Evolutionary conservation across 2,329 filamentous ascomycete species (phyloP), one percentile per base, ranked within the genome.

Genomic region (Stemphylium beticola): DNA sequence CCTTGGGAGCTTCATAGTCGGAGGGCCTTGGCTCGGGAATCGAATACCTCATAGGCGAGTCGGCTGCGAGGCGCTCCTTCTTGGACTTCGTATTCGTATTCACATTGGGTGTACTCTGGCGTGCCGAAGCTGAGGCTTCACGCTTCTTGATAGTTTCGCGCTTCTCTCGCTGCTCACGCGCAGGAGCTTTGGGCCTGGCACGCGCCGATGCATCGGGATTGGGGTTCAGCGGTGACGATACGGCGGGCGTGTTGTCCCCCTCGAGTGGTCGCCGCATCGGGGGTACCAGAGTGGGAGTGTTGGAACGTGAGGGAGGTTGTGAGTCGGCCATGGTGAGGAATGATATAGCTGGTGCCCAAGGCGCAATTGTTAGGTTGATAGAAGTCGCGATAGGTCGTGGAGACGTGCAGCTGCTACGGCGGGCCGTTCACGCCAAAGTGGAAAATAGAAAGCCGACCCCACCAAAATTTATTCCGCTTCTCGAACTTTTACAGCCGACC

Each of bases 201-300:
- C 84, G 74, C 48, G 70, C 62, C 17, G 70, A 67, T 12, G 63
- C 32, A 80, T 79, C 84, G 58, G 82, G 81, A 78, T 79, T 85
- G 55, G 82, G 81, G 65, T 92, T 92, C 58, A 93, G 83, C 24
- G 89, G 89, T 10, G 90, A 93, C 2, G 89, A 86, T 2, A 92
- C 81, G 11, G 86, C 82, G 4, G 90, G 89, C 57, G 83, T 83
- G 74, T 92, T 87, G 69, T 85, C 85, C 65, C 90, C 88, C 57
- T 90, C 87, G 26, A 89, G 80, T 18, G 80, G 78, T 55, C 87
- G 86, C 67, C 90, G 90, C 69, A 88, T 83, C 3, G 87, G 85
- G 20, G 69, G 69, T 26, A 68, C 66, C 18, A 70, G 56, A 9
- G 65, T 61, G 22, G 75, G 74, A 9, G 75, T 76, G 49, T 70